Evolutionary conservation across 164 flowering plant species (phyloP).

Genomic region (Piper longum): DNA sequence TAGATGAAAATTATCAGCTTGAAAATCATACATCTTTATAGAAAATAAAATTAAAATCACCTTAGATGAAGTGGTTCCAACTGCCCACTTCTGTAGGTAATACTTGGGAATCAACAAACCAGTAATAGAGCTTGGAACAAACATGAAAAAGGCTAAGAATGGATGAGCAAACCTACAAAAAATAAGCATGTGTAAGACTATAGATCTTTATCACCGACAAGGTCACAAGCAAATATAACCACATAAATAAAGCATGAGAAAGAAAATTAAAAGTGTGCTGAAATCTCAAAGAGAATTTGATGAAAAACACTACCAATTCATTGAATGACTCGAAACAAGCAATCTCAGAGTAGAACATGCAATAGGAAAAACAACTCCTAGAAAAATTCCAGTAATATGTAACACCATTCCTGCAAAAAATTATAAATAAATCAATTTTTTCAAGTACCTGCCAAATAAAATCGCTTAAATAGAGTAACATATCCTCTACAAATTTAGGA

Average conservation of each 20-base stretch:
- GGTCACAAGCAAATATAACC: not conserved
- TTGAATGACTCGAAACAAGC: slow-evolving; percentile 49
- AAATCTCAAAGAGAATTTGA: not conserved
- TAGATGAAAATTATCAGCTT: too few relatives aligned
- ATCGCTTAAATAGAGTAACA: too few relatives aligned
- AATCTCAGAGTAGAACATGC: slow-evolving; percentile 52
- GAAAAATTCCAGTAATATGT: slow-evolving; percentile 45
- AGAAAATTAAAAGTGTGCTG: not conserved
- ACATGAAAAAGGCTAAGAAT: slow-evolving; percentile 80
- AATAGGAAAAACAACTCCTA: slow-evolving; percentile 54
- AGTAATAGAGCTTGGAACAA: slow-evolving; percentile 62
- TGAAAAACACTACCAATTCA: slow-evolving; percentile 58
- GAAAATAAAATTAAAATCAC: slow-evolving; percentile 33
- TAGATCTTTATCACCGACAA: not conserved
- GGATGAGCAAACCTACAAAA: slow-evolving; percentile 80
- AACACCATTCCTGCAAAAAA: slow-evolving; percentile 49
- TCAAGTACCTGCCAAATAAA: too few relatives aligned
- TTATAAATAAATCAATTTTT: too few relatives aligned
- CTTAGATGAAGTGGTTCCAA: slow-evolving; percentile 38
- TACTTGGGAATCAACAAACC: slow-evolving; percentile 68
- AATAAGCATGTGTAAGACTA: not conserved
- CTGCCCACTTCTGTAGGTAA: slow-evolving; percentile 37
- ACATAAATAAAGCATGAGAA: not conserved
- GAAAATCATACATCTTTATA: too few relatives aligned
- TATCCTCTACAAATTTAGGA: too few relatives aligned